A percentile compares a stretch with the other conserved stretches of the same genome.
Conservation (phyloP, 176 grass and related monocot genomes). For the Lolium rigidum region DNA sequence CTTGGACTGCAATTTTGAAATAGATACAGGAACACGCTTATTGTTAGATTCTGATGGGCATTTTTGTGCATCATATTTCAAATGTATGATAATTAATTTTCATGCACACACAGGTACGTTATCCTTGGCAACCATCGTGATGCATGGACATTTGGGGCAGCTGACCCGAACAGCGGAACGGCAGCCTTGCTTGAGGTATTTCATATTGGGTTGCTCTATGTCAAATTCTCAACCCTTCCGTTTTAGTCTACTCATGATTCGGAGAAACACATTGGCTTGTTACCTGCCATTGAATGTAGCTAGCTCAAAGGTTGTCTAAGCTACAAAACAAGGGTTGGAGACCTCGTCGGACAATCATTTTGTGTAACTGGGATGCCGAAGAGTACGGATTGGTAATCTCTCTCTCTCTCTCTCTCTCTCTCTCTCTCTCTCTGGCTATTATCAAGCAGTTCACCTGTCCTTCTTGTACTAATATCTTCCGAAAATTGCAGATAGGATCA, state of each 20-base stretch:
- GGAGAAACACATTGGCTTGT: background rate
- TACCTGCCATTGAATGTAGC: constrained; percentile 59
- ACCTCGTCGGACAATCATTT: constrained; percentile 84
- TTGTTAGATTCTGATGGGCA: background rate
- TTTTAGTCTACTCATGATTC: constrained; percentile 14
- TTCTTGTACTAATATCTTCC: constrained; percentile 10
- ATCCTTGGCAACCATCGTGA: no score
- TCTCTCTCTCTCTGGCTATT: background rate
- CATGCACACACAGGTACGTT: constrained; percentile 11
- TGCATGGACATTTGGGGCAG: no score
- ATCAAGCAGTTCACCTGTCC: constrained; percentile 28
- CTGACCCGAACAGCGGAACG: no score
- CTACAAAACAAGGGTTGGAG: constrained; percentile 87
- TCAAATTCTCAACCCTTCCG: background rate
- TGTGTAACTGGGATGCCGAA: constrained; percentile 96
- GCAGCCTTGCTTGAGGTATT: no score
- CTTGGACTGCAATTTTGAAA: constrained; percentile 20
- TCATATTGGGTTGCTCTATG: background rate
- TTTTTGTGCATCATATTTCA: background rate
- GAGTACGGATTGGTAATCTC: constrained; percentile 75
- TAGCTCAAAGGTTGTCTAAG: constrained; percentile 75
- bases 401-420: background rate
- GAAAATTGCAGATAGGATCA: constrained; percentile 72
- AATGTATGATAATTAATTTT: constrained; percentile 18
- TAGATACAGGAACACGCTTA: background rate